Conservation (phyloP, 2,329 filamentous ascomycete genomes). For the Pleoardoris graminearum region DNA sequence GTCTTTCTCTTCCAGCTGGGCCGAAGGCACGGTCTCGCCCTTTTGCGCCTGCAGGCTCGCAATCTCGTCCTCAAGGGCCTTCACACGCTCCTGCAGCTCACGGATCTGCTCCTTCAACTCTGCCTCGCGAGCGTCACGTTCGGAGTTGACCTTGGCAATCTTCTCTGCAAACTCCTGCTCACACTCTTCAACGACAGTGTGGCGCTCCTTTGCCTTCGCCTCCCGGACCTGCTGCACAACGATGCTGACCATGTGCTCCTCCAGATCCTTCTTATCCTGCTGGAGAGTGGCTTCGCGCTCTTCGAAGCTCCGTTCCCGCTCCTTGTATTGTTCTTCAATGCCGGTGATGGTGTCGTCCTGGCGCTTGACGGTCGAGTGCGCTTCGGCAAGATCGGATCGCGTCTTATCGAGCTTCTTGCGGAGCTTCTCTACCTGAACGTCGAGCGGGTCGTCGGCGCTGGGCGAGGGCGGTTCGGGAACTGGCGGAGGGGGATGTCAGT, state of each 20-base stretch:
- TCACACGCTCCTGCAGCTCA: conserved; percentile 33
- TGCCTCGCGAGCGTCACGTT: conserved; percentile 26
- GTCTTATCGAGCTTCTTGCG: conserved; percentile 35
- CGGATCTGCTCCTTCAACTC: conserved; percentile 35
- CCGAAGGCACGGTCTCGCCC: conserved; percentile 21
- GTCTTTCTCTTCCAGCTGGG: conserved; percentile 36
- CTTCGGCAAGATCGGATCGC: conserved; percentile 40
- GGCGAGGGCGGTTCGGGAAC: conserved; percentile 32
- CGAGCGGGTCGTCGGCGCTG: conserved; percentile 31
- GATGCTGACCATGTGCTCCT: conserved; percentile 49
- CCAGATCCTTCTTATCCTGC: conserved; percentile 45
- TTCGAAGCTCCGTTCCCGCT: conserved; percentile 35
- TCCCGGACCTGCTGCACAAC: conserved; percentile 48
- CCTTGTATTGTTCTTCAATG: conserved; percentile 40
- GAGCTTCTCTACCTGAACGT: conserved; percentile 39
- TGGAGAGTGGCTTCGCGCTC: conserved; percentile 35
- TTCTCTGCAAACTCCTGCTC: conserved; percentile 39
- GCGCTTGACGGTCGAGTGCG: conserved; percentile 35
- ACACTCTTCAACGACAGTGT: conserved; percentile 40
- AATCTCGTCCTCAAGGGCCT: conserved; percentile 32
- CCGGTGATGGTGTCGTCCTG: conserved; percentile 21
- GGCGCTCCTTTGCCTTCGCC: conserved; percentile 44
- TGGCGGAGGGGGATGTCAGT: conserved; percentile 21
- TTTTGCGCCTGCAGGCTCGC: conserved; percentile 19
- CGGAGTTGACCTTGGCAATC: too few species aligned